phyloP scores from a whole-genome alignment of 208 protist genomes.

The Trypanosoma conorhini region DNA sequence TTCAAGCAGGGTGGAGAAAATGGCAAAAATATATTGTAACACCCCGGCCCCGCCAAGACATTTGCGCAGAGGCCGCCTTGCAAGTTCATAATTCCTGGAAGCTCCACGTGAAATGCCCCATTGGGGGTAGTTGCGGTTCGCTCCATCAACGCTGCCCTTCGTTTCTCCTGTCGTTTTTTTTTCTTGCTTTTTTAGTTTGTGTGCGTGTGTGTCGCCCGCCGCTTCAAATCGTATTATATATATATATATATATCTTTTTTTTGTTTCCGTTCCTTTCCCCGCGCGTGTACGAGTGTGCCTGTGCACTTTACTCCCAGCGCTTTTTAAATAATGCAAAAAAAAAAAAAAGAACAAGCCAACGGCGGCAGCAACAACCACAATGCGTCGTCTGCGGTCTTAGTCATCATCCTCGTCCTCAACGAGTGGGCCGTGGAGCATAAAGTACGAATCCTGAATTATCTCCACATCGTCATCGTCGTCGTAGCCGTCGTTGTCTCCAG shows the following conservation, averaged over 20 bases:
- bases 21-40: too few species aligned
- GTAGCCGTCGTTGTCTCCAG: constrained; percentile 38
- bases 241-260: constrained; percentile 8
- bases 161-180: neutral
- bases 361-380: neutral
- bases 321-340: neutral
- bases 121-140: neutral
- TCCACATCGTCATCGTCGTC: constrained; percentile 83
- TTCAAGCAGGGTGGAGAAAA: too few species aligned
- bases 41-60: too few species aligned
- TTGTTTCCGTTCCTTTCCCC: neutral
- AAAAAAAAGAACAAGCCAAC: too few species aligned
- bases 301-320: too few species aligned
- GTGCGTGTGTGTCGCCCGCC: neutral
- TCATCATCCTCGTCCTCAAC: constrained; percentile 75
- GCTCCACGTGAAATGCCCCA: too few species aligned
- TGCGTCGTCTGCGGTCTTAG: neutral
- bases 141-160: constrained; percentile 6
- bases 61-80: too few species aligned
- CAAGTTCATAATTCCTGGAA: too few species aligned
- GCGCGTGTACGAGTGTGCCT: too few species aligned
- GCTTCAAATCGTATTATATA: constrained; percentile 1
- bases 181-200: neutral
- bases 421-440: constrained; percentile 79
- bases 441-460: constrained; percentile 77